phyloP scores from a whole-genome alignment of 129 eudicot genomes.

The Smallanthus sonchifolius region DNA sequence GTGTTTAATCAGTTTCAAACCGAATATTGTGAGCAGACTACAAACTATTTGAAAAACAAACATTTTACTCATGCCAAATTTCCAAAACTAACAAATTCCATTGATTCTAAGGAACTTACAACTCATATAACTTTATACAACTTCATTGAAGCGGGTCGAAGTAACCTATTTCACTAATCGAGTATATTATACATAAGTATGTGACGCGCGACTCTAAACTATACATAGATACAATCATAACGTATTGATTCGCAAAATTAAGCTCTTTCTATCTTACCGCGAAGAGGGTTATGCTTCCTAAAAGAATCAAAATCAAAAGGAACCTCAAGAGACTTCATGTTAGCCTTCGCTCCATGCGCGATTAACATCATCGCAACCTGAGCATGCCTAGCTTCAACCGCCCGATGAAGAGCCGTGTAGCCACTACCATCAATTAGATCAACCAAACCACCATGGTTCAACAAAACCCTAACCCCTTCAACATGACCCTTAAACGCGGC shows the following conservation, averaged over 20 bases:
- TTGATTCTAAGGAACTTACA: not conserved
- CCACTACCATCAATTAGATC: conserved; percentile 57
- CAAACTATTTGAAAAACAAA: too few relatives aligned
- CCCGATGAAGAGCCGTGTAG: conserved; percentile 62
- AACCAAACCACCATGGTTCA: conserved; percentile 57
- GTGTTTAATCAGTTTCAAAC: too few relatives aligned
- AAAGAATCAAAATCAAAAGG: conserved; percentile 42
- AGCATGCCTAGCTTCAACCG: conserved; percentile 61
- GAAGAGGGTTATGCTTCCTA: conserved; percentile 31
- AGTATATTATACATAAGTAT: not conserved
- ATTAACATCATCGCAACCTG: conserved; percentile 50
- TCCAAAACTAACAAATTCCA: not conserved
- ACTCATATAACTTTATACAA: conserved; percentile 17
- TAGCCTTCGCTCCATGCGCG: conserved; percentile 65
- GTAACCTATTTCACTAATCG: conserved; percentile 4
- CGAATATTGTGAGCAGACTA: too few relatives aligned
- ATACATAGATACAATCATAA: conserved; percentile 8
- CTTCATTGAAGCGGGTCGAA: conserved; percentile 9
- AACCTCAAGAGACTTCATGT: conserved; percentile 43
- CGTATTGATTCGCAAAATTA: not conserved
- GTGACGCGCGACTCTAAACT: not conserved
- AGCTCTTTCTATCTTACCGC: conserved; percentile 17
- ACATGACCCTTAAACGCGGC: conserved; percentile 60
- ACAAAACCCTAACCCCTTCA: conserved; percentile 54
- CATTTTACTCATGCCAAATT: too few relatives aligned